phyloP scores from a whole-genome alignment of 2,329 filamentous ascomycete species.

The Tolypocladium nubicola region DNA sequence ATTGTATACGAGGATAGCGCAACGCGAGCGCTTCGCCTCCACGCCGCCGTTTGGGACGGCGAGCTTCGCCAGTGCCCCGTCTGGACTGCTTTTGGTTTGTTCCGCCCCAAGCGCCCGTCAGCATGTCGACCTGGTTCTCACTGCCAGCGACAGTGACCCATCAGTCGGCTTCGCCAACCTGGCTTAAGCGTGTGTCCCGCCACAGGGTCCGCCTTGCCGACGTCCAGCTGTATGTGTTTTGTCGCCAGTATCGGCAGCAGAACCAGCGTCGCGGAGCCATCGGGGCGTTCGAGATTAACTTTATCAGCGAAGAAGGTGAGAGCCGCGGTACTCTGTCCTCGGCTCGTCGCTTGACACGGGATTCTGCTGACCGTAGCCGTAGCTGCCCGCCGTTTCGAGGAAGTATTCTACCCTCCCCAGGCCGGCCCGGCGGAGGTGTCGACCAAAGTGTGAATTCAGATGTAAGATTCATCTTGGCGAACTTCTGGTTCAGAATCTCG shows the following conservation, averaged over 20 bases:
- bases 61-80: constrained; percentile 44
- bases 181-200: constrained; percentile 37
- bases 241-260: constrained; percentile 40
- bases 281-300: constrained; percentile 41
- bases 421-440: not conserved
- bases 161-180: constrained; percentile 34
- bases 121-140: not conserved
- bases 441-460: not conserved
- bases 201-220: constrained; percentile 41
- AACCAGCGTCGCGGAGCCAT: constrained; percentile 37
- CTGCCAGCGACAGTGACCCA: constrained; percentile 34
- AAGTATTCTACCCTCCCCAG: constrained; percentile 23
- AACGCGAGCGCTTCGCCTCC: constrained; percentile 40
- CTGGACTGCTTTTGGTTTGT: constrained; percentile 53
- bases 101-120: not conserved
- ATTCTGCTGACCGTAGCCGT: not conserved
- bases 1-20: constrained; percentile 41
- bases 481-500: not conserved
- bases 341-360: not conserved
- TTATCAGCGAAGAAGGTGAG: constrained; percentile 30
- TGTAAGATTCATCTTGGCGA: not conserved
- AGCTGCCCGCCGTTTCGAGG: constrained; percentile 28
- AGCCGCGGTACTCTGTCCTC: not conserved
- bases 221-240: constrained; percentile 49
- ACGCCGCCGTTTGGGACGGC: constrained; percentile 45